These are phyloP conservation scores for Clarkia xantiana DNA, from an alignment of 345 rosid species.

Conservation along the genomic window DNA sequence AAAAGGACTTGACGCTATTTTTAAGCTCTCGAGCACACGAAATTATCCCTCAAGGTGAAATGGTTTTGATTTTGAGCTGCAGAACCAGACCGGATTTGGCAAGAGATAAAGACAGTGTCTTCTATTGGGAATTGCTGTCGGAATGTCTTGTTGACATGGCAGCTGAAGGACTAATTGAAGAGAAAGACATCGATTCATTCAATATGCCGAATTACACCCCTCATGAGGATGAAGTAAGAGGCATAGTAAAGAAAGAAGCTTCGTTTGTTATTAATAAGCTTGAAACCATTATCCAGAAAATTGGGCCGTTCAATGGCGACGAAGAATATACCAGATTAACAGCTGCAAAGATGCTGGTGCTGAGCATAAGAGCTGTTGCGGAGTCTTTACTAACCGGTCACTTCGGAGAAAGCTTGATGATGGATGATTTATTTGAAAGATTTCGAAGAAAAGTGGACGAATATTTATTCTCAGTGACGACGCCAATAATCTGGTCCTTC, in stretches of 20 bases:
- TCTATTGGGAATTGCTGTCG: conserved; percentile 1
- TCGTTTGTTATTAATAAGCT: neutral
- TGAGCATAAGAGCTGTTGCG: neutral
- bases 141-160: conserved; percentile 3
- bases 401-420: no score
- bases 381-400: no score
- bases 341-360: neutral
- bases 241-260: no score
- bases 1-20: conserved; percentile 3
- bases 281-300: neutral
- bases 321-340: no score
- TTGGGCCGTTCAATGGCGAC: conserved; percentile 4
- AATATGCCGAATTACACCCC: conserved; percentile 7
- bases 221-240: neutral
- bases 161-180: neutral
- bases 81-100: neutral
- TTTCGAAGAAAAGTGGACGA: no score
- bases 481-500: no score
- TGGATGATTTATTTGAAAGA: no score
- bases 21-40: conserved; percentile 2
- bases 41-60: no score
- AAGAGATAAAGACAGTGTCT: neutral
- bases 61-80: neutral
- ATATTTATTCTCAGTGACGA: no score
- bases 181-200: neutral